These are phyloP conservation scores for Collybia sordida DNA, from an alignment of 768 basidiomycete species.

Conservation along the genomic window DNA sequence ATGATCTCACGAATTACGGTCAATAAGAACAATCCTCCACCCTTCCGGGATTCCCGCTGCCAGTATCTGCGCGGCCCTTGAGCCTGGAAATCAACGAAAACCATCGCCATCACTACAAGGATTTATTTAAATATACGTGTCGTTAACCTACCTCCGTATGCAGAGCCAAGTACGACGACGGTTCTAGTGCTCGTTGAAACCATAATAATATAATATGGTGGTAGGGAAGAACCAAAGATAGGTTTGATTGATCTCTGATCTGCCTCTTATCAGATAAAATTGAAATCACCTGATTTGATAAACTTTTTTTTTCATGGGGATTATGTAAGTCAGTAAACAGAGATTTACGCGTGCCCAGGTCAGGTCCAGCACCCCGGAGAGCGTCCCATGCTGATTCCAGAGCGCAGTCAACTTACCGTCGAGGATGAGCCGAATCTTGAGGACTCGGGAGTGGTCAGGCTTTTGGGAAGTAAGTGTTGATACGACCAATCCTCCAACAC, in stretches of 20 bases:
- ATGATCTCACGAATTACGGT: conserved; percentile 53
- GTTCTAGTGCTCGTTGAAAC: conserved; percentile 25
- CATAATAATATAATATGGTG: neutral
- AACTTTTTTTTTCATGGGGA: too few relatives aligned
- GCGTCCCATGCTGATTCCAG: neutral
- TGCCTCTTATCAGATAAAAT: conserved; percentile 3
- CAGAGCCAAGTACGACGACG: conserved; percentile 54
- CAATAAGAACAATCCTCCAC: conserved; percentile 58
- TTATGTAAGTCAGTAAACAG: neutral
- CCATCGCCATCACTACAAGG: too few relatives aligned
- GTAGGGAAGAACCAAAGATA: neutral
- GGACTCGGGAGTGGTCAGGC: too few relatives aligned
- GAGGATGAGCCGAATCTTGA: too few relatives aligned
- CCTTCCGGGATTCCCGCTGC: conserved; percentile 45
- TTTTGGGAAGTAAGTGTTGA: too few relatives aligned
- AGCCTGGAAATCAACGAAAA: conserved; percentile 29
- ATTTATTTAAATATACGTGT: too few relatives aligned
- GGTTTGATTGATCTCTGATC: conserved; percentile 1
- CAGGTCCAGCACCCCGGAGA: conserved; percentile 23
- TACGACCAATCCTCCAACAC: too few relatives aligned
- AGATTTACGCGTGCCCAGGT: neutral
- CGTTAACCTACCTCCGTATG: conserved; percentile 47
- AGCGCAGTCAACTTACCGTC: too few relatives aligned
- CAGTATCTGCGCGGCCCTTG: conserved; percentile 48
- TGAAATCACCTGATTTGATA: too few relatives aligned